phyloP scores from a whole-genome alignment of 495 filamentous ascomycete genomes.

The Thozetella sp. region DNA sequence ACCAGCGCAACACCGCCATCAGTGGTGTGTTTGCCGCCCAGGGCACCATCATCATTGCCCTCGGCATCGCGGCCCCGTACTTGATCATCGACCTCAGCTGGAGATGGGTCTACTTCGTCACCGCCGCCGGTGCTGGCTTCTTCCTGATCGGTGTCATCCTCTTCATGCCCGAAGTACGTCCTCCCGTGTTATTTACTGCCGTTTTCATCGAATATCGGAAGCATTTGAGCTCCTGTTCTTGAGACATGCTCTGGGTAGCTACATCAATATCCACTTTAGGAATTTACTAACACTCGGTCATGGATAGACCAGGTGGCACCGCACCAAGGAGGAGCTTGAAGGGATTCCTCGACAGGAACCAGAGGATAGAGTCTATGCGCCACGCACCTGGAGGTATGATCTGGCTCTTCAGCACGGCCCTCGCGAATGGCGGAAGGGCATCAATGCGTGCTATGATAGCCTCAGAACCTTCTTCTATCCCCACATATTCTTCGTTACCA shows the following conservation, averaged over 20 bases:
- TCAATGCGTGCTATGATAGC: background rate
- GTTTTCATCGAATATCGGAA: too few species aligned
- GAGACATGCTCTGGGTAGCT: too few species aligned
- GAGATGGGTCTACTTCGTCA: background rate
- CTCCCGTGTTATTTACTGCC: too few species aligned
- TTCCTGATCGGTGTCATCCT: background rate
- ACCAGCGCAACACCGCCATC: slow-evolving; percentile 2
- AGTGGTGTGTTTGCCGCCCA: background rate
- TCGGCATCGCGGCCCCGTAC: background rate
- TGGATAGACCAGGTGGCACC: background rate
- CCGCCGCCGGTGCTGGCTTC: background rate
- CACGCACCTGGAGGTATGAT: background rate
- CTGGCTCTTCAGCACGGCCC: background rate
- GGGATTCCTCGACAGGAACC: background rate
- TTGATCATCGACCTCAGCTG: background rate
- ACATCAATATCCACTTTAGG: too few species aligned
- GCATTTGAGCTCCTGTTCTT: too few species aligned
- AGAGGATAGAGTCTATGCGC: background rate
- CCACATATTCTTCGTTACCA: slow-evolving; percentile 1
- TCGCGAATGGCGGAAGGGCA: background rate
- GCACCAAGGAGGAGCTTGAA: background rate
- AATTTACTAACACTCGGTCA: too few species aligned
- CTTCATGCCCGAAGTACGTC: slow-evolving; percentile 3
- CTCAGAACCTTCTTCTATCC: slow-evolving; percentile 2
- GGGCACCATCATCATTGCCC: background rate